Evolutionary conservation across 305 asterid genomes (phyloP), one percentile per base, ranked within the genome.

Genomic region (Fraxinus sp.): DNA sequence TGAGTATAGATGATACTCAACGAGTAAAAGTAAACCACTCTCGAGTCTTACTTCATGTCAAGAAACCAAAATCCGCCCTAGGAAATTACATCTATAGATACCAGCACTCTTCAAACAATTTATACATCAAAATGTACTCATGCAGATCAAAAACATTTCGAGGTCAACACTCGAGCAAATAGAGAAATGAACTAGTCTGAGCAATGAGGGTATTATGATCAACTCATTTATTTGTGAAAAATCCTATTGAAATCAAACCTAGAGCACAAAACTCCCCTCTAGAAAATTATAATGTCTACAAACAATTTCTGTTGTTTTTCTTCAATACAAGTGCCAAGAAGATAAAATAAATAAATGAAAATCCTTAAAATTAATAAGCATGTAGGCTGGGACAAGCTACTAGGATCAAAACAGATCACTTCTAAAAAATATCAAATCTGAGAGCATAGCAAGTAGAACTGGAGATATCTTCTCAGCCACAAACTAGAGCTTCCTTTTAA

Each of bases 401-500:
- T 26, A 0, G 35, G 73, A 5, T 24, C 16, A 18, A 28, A 26
- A 66, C 74, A 66, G 20, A 68, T 68, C 36, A 26, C 37, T 26
- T 68, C 37, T 66, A 24, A 13, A 66, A 66, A 66, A 4, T 66
- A 24, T 68, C n/a, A 9, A 10, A 1, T 24, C 18, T 22, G 72
- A 68, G 37, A 28, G 0, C 8, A 26, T 68, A 28, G 75, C 75
- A 22, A 62, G 72, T 62, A 22, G 13, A 62, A 8, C 75, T 3
- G 11, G 73, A 66, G 9, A 22, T 24, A 10, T 26, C 35, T 68
- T 28, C 75, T 68, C 36, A 68, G 16, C 68, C 41, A 57, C 32
- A 46, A 52, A 73, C 8, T 3, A n/a, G 77, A 37, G 37, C 24
- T 30, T 6, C 78, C 83, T 75, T 41, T n/a, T 8, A 79, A 86